These are phyloP conservation scores for Suillus hirtellus DNA, from an alignment of 768 basidiomycete species.

Conservation along the genomic window DNA sequence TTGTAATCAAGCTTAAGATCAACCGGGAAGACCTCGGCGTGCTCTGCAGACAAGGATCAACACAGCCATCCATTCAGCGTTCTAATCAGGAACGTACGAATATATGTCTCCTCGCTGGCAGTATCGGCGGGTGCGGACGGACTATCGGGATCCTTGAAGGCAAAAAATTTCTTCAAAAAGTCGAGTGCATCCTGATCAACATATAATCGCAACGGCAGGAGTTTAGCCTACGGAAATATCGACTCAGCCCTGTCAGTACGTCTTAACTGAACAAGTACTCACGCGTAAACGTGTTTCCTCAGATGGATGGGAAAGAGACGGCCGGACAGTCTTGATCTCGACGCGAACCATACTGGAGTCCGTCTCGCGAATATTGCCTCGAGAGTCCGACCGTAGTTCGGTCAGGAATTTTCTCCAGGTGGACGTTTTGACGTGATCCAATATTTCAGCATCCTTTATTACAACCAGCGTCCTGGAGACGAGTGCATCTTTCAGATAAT, in stretches of 20 bases:
- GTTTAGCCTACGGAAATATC: conserved; percentile 63
- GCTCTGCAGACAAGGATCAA: conserved; percentile 51
- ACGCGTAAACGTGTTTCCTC: conserved; percentile 83
- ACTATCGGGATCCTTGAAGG: conserved; percentile 67
- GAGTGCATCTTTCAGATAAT: conserved; percentile 50
- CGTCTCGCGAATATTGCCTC: conserved; percentile 87
- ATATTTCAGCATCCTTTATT: conserved; percentile 77
- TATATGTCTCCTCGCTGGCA: conserved; percentile 57
- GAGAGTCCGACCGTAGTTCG: conserved; percentile 77
- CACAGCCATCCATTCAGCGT: conserved; percentile 9
- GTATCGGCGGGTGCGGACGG: conserved; percentile 35
- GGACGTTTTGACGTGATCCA: conserved; percentile 97
- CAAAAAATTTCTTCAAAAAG: conserved; percentile 95
- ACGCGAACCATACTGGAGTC: conserved; percentile 92
- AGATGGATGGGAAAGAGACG: conserved; percentile 62
- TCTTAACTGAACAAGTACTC: conserved; percentile 30
- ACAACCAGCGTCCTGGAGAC: conserved; percentile 69
- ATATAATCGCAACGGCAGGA: conserved; percentile 87
- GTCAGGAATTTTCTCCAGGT: conserved; percentile 99
- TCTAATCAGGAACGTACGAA: conserved; percentile 53
- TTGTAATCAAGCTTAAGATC: conserved; percentile 98
- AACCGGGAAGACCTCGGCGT: conserved; percentile 93
- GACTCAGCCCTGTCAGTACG: conserved; percentile 8
- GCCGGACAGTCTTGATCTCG: conserved; percentile 73
- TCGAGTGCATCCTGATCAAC: conserved; percentile 99